Percentiles rank a stretch among this genome's conserved stretches.
These are phyloP conservation scores for Serendipita indica DNA, from an alignment of 768 basidiomycete species.

Conservation along the genomic window DNA sequence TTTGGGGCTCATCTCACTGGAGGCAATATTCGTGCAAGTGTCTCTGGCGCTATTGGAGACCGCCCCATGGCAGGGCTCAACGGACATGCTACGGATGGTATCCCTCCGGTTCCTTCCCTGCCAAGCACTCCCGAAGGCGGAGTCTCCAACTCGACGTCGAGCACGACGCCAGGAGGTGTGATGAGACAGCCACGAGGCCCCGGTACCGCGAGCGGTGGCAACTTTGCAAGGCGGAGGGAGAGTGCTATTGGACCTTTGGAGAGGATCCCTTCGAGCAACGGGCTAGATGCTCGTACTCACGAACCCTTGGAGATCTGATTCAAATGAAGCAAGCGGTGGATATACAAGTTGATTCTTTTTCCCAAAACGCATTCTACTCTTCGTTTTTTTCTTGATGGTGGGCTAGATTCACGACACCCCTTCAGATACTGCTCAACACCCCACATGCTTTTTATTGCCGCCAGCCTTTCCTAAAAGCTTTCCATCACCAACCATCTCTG, in stretches of 20 bases:
- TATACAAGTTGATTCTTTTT: too few relatives aligned
- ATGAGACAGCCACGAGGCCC: conserved; percentile 79
- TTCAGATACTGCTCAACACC: too few relatives aligned
- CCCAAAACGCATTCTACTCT: too few relatives aligned
- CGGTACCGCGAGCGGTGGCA: conserved; percentile 42
- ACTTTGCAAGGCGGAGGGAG: conserved; percentile 37
- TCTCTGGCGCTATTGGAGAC: conserved; percentile 12
- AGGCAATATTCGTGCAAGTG: conserved; percentile 23
- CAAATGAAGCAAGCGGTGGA: too few relatives aligned
- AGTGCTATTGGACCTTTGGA: conserved; percentile 30
- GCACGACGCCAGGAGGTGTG: conserved; percentile 32
- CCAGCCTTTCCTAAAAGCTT: too few relatives aligned
- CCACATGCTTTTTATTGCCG: too few relatives aligned
- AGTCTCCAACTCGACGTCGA: conserved; percentile 28
- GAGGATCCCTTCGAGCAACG: conserved; percentile 25
- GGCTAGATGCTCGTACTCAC: conserved; percentile 72
- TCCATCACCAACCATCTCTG: too few relatives aligned
- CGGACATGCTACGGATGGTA: conserved; percentile 11
- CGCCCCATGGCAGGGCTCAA: neutral
- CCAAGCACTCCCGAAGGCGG: conserved; percentile 40
- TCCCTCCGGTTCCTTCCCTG: conserved; percentile 71
- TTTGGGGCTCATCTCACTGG: conserved; percentile 38
- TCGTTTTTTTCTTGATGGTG: too few relatives aligned
- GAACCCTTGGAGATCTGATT: conserved; percentile 67
- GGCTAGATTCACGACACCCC: too few relatives aligned